phyloP scores from a whole-genome alignment of 495 filamentous ascomycete species.

The Venustampulla echinocandica region DNA sequence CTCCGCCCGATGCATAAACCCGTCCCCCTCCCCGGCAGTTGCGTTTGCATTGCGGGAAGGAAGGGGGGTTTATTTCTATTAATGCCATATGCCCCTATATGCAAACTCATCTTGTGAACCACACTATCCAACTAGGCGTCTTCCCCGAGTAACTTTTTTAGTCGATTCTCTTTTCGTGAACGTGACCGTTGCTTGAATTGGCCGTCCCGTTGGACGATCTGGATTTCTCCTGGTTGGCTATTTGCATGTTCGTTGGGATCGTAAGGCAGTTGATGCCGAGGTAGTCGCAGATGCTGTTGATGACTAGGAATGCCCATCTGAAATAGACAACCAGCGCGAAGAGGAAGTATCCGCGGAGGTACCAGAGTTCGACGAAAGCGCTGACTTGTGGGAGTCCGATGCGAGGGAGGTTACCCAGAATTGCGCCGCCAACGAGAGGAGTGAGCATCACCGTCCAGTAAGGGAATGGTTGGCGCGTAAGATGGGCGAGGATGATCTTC shows the following conservation, averaged over 20 bases:
- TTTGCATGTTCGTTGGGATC: slow-evolving; percentile 58
- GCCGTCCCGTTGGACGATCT: slow-evolving; percentile 9
- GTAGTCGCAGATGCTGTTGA: slow-evolving; percentile 83
- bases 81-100: no score
- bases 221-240: slow-evolving; percentile 24
- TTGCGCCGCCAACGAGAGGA: slow-evolving; percentile 75
- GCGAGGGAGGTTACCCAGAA: slow-evolving; percentile 72
- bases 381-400: slow-evolving; percentile 60
- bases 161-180: slow-evolving; percentile 14
- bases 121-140: no score
- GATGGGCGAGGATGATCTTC: slow-evolving; percentile 95
- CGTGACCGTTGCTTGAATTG: slow-evolving; percentile 12
- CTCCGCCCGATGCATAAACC: no score
- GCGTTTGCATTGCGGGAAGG: no score
- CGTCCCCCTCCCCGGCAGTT: no score
- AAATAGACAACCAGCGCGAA: slow-evolving; percentile 78
- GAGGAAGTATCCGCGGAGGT: slow-evolving; percentile 72
- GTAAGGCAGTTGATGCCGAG: slow-evolving; percentile 90
- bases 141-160: no score
- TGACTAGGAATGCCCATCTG: slow-evolving; percentile 86
- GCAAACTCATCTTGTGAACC: no score
- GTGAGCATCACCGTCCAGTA: slow-evolving; percentile 89
- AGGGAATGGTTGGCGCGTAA: slow-evolving; percentile 88
- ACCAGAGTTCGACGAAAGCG: slow-evolving; percentile 57
- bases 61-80: no score